Base-by-base conservation (phyloP, 352 stramenopile species). In the Paralagenidium karlingii region DNA sequence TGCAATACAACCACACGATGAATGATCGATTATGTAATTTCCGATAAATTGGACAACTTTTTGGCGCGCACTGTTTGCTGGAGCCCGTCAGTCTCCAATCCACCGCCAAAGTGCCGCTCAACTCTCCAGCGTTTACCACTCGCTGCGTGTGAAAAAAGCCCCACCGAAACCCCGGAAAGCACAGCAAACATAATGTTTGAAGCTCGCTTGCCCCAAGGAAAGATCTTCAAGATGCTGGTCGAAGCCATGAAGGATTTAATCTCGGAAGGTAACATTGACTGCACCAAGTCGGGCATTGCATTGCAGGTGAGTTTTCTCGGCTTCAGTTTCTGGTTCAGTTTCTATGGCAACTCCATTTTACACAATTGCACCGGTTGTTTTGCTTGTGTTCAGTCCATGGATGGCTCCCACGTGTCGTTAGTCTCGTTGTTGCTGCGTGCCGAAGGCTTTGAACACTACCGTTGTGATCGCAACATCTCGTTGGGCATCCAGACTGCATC, bases 201-300 rank as follows among this genome's bases (percentile, higher is more conserved):
- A 82, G 96, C 96, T 43, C 75, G 89, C 58, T 68, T 99, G 24
- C 82, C 79, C 40, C 71, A 99, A 68, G 96, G 92, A 49, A 84
- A 81, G 51, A 92, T 98, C 51, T 80, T 99, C 40, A 99, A 99
- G 74, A 90, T 98, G 53, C 97, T 99, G 51, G 91, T 99, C 43
- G 96, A 99, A 56, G 85, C 95, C 34, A 97, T 99, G 68, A 98
- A 98, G 59, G 96, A 99, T 59, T 76, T 99, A 30, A 97, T 99
- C 52, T 94, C 76, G 13, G 96, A 99, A 63, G 95, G 92, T 53
- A 99, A 99, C 69, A 82, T 98, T 39, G 92, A 97, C 56, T 96
- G 86, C 66, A 95, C 85, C 52, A 89, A 93, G 56, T 90, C 70
- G 30, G 90, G 89, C 16, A 75, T 97, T 37, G 79, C 79, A 37